Conservation (phyloP, 2,329 filamentous ascomycete genomes). For the Colletotrichum sp. region DNA sequence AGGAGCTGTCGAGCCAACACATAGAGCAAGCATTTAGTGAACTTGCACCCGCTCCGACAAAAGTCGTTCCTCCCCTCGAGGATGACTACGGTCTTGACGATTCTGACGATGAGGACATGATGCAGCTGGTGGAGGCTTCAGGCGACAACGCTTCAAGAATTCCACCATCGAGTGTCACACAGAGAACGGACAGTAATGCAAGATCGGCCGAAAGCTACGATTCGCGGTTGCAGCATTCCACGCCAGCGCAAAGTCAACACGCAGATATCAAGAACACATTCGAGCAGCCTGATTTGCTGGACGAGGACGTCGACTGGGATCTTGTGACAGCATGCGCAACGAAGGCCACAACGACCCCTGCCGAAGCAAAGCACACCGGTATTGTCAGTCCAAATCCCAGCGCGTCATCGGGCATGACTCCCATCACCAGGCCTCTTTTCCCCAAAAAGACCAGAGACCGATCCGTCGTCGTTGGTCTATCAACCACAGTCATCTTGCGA, state of each 20-base stretch:
- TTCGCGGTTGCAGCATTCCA: not conserved
- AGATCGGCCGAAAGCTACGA: not conserved
- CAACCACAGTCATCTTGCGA: conserved; percentile 50
- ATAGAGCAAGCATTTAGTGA: not conserved
- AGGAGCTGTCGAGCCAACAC: not conserved
- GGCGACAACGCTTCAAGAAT: not conserved
- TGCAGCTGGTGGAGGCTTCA: not conserved
- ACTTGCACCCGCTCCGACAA: not conserved
- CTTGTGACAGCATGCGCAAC: conserved; percentile 23
- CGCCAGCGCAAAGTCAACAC: not conserved
- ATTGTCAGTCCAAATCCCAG: conserved; percentile 20
- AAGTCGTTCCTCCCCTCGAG: not conserved
- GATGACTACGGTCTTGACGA: not conserved
- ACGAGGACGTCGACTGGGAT: conserved; percentile 47
- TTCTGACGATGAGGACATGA: conserved; percentile 2
- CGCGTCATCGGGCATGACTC: conserved; percentile 26
- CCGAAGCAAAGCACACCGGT: not conserved
- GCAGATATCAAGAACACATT: not conserved
- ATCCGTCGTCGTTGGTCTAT: conserved; percentile 58
- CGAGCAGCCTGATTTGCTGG: conserved; percentile 30
- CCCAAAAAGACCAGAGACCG: conserved; percentile 53
- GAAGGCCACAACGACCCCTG: not conserved
- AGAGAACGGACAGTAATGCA: not conserved
- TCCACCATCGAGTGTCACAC: not conserved
- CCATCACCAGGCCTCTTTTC: conserved; percentile 57